Evolutionary conservation across 805 yeast genomes (phyloP), one percentile per base, ranked within the genome.

Genomic region (Brettanomyces custersianus): DNA sequence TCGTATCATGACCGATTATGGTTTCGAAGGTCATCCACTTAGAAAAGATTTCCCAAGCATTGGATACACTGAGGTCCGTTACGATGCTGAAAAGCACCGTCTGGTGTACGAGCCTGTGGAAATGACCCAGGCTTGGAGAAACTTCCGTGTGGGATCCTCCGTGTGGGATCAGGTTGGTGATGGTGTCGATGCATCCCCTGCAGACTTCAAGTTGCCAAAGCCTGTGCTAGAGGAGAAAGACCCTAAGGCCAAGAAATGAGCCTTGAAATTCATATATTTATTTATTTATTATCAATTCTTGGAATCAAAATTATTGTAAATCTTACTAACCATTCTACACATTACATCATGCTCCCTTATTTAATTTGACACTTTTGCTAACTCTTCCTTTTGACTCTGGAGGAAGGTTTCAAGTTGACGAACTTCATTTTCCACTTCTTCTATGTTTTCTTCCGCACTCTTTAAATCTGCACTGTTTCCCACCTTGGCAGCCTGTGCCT

Each of bases 141-240:
- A 83, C 68, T 85, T 85, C 65, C 67, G 82, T 20, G 94, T 83
- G 32, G 95, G 94, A 32, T 77, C 90, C 9, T 76, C 90, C 22
- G 86, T 81, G 33, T 85, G 94, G 92, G 94, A 85, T 59, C 94
- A 81, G 47, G 90, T 84, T 47, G 95, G 95, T 39, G 80, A 78
- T 15, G 95, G 95, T 51, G 68, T 73, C 42, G 94, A 85, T 57
- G 74, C 69, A 46, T 76, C 90, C 18, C 95, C 95, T 5, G 87
- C 78, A 43, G 60, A 74, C 28, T 85, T 84, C 70, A 79, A 79
- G 58, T 74, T 85, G 52, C 95, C 95, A 35, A 70, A 77, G 34
- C 94, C 94, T 21, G 94, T 81, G 58, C 77, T 81, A 7, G 75
- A 70, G 44, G 62, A 65, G 36, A 68, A 68, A 40, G 44, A 42